Percentiles rank a stretch among this genome's conserved stretches.
phyloP scores from a whole-genome alignment of 257 asterid species.

The Penstemon barbatus region DNA sequence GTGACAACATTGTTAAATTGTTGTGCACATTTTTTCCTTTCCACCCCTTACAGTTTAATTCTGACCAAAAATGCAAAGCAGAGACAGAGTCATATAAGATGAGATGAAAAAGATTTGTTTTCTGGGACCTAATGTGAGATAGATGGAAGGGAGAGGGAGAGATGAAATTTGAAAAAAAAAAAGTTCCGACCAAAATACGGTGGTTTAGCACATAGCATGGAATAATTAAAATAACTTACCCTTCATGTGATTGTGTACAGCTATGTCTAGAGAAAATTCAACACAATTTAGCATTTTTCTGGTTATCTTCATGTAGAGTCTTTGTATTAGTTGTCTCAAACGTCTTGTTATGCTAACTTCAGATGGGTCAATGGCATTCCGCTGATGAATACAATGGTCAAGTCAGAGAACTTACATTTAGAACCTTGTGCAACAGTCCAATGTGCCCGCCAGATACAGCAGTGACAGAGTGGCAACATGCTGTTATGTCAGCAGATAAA shows the following conservation, averaged over 20 bases:
- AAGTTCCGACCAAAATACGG: not conserved
- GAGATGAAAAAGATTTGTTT: no score
- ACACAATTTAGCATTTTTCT: not conserved
- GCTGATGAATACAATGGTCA: slow-evolving; percentile 93
- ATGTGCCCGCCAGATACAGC: slow-evolving; percentile 99
- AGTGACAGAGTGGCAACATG: slow-evolving; percentile 96
- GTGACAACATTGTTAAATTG: no score
- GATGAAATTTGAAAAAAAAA: no score
- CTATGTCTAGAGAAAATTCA: not conserved
- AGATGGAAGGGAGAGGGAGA: no score
- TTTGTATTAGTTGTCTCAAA: slow-evolving; percentile 20
- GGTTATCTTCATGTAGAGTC: not conserved
- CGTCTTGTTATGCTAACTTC: slow-evolving; percentile 31
- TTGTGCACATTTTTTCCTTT: no score
- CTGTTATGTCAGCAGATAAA: slow-evolving; percentile 65
- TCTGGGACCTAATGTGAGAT: no score
- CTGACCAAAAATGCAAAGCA: no score
- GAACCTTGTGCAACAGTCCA: slow-evolving; percentile 93
- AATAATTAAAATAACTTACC: not conserved
- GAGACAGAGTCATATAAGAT: no score
- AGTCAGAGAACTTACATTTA: slow-evolving; percentile 86
- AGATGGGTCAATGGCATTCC: slow-evolving; percentile 97
- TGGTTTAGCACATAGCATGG: not conserved
- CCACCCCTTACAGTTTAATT: no score
- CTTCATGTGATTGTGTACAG: slow-evolving; percentile 4